phyloP scores from a whole-genome alignment of 768 basidiomycete genomes.

The Holtermanniella nyarrowii region DNA sequence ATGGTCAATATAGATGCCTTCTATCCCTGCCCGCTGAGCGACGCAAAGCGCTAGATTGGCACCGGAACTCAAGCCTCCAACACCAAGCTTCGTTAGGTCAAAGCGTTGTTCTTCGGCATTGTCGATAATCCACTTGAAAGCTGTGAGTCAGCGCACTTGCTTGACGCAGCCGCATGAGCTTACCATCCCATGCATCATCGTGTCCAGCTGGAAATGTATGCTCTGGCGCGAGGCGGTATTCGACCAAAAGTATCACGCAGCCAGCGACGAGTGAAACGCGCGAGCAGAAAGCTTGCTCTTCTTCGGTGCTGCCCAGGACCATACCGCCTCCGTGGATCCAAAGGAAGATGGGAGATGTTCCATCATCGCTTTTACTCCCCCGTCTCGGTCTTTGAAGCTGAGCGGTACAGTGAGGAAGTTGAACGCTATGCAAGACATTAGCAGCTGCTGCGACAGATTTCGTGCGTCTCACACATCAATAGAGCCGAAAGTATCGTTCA shows the following conservation, averaged over 20 bases:
- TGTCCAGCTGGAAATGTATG: conserved; percentile 61
- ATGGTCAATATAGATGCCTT: conserved; percentile 15
- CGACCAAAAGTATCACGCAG: conserved; percentile 49
- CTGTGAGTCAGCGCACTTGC: conserved; percentile 6
- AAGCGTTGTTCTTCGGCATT: conserved; percentile 47
- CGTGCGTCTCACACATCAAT: neutral
- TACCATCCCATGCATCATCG: conserved; percentile 54
- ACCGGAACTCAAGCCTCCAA: conserved; percentile 67
- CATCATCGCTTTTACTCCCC: conserved; percentile 28
- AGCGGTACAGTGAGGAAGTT: neutral
- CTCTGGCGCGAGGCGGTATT: conserved; percentile 3
- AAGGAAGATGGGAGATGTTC: conserved; percentile 54
- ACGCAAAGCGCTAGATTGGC: conserved; percentile 61
- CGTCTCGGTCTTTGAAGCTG: neutral
- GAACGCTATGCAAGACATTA: conserved; percentile 7
- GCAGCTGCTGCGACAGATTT: conserved; percentile 6
- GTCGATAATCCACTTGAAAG: conserved; percentile 53
- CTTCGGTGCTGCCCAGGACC: conserved; percentile 56
- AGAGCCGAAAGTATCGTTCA: no score
- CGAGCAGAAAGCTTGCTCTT: conserved; percentile 55
- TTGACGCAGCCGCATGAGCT: neutral
- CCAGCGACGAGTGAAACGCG: conserved; percentile 54
- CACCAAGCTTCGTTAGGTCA: conserved; percentile 53
- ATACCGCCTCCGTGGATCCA: conserved; percentile 72
- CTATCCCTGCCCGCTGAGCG: conserved; percentile 53